Base-by-base conservation (phyloP, 495 filamentous ascomycete genomes). In the Lasiosphaeria hispida region DNA sequence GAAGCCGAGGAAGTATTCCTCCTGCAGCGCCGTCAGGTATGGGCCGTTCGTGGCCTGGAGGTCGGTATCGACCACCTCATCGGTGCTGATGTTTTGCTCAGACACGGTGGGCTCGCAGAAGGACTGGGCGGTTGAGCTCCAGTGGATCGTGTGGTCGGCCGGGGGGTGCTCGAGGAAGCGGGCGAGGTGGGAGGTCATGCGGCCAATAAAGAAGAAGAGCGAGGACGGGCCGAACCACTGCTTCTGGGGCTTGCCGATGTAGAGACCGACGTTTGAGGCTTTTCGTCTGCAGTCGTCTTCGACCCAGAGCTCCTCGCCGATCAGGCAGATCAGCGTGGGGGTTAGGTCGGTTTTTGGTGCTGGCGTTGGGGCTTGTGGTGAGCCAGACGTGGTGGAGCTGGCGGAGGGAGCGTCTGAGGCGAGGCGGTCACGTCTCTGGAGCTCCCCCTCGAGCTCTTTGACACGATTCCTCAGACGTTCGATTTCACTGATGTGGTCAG, bases 1-100 rank as follows among this genome's bases (percentile, higher is more conserved):
- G 8, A 81, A 63, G 30, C 63, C 63, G 2, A 83, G 53, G 44
- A 82, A 77, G 40, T 70, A 77, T 35, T 82, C 75, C 60, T 84
- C 81, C 56, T 82, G 76, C 1, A 65, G 62, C 13, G 57, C 45
- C n/a, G 52, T 67, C 40, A 72, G 56, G 53, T 59, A 65, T 2
- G 34, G 41, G 13, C 49, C 55, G 36, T 13, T 45, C 13, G 37
- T 14, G 10, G 13, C 19, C 7, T 36, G 30, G 5, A 10, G 15
- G 43, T 48, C 53, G 4, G 37, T 15, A 7, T 38, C 48, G 7
- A 14, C 23, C 14, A 4, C 38, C 1, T 37, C 30, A 7, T 50
- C 51, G n/a, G 36, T 8, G 9, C 13, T 15, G 14, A 19, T 15
- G 4, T 13, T 40, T 4, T 19, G 10, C 10, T 41, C 8, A 10